Evolutionary conservation across 805 yeast genomes (phyloP), one percentile per base, ranked within the genome.

Genomic region (Candida succiphila): DNA sequence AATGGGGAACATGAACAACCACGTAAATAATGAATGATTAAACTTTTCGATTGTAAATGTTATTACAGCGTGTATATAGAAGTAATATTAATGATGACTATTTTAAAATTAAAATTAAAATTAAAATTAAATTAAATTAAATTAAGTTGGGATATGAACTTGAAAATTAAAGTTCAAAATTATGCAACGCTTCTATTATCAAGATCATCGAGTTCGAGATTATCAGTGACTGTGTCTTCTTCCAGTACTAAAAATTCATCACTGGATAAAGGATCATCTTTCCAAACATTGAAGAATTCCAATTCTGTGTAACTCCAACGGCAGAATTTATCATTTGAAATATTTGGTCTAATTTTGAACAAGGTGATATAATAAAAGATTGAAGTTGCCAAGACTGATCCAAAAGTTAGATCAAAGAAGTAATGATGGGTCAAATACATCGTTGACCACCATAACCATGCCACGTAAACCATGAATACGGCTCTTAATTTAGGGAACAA

Each of bases 361-460:
- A 79, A 73, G 51, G 76, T 78, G 34, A 85, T 75, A 45, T 77
- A 70, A 40, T 71, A 67, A 56, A 85, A 88, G 22, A 83, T 77
- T 13, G 71, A 54, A 38, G 78, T 69, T 0, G 95, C 76, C 36
- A 92, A 64, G n/a, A 76, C 69, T 2, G 96, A 89, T 17, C 98
- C 98, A n/a, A 85, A 89, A 49, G 85, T 84, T 34, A 89, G 72
- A 54, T 89, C 97, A 39, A 89, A 75, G 51, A 92, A 92, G 56
- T 89, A 89, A 60, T 89, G 98, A 58, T 89, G 98, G 0, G 96
- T 89, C 49, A 89, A 68, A 57, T 89, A 89, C 98, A 89, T 89
- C 13, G 97, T 92, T 32, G 92, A 73, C 94, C 96, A 92, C 97
- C 97, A 89, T 45, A 92, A 69, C 94, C 95, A 86, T 41, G 75